Evolutionary conservation across 345 rosid genomes (phyloP).

Genomic region (Dipteronia sinensis): DNA sequence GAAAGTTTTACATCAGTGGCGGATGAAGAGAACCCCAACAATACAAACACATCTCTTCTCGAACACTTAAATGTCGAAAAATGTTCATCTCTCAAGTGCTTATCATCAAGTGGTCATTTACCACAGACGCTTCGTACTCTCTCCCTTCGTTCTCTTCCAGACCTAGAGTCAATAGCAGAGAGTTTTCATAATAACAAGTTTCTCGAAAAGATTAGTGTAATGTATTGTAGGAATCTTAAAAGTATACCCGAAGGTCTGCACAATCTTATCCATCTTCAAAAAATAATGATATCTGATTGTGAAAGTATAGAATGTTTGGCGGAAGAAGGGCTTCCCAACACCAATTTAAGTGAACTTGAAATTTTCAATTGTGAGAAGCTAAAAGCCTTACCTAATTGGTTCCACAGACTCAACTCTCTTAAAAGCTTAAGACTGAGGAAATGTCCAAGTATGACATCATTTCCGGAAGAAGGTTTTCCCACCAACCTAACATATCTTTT

Average conservation of each 20-base stretch:
- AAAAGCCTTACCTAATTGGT: not conserved
- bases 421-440: no score
- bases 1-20: not conserved
- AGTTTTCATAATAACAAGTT: not conserved
- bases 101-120: not conserved
- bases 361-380: not conserved
- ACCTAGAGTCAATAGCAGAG: not conserved
- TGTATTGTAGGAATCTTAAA: not conserved
- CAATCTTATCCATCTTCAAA: not conserved
- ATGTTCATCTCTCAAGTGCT: conserved; percentile 13
- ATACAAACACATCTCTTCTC: not conserved
- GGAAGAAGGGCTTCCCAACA: not conserved
- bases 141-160: no score
- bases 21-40: not conserved
- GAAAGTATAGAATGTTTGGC: not conserved
- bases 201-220: not conserved
- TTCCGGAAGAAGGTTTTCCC: no score
- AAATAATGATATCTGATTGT: not conserved
- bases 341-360: not conserved
- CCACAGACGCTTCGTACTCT: no score
- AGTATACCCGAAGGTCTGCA: not conserved
- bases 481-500: conserved; percentile 16
- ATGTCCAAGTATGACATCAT: not conserved
- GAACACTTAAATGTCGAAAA: not conserved
- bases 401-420: conserved; percentile 19